Evolutionary conservation across 768 basidiomycete species (phyloP).

Genomic region (Russula earlei): DNA sequence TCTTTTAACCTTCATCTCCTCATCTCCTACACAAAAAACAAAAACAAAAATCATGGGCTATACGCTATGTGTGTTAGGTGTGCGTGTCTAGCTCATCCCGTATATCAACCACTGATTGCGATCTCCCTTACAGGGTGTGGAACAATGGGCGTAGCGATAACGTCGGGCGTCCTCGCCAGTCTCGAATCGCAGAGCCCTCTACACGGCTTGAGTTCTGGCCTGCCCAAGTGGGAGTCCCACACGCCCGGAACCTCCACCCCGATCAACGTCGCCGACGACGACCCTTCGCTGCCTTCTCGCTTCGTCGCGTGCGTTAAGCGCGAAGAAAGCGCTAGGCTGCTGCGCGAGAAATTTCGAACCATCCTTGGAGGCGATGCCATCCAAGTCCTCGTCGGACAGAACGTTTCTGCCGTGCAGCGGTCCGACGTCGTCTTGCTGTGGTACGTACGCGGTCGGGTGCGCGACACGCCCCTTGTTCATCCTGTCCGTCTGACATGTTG

Average conservation of each 20-base stretch:
- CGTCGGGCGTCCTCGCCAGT: conserved; percentile 85
- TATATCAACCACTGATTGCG: conserved; percentile 17
- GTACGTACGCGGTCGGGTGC: conserved; percentile 38
- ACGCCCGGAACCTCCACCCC: conserved; percentile 72
- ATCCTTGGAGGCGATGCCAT: conserved; percentile 58
- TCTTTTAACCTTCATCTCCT: background rate
- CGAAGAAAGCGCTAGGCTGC: conserved; percentile 59
- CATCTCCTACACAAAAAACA: background rate
- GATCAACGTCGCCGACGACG: conserved; percentile 32
- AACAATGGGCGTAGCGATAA: conserved; percentile 94
- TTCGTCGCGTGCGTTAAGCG: conserved; percentile 87
- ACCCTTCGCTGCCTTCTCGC: conserved; percentile 62
- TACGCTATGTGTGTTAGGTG: conserved; percentile 82
- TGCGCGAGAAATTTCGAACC: conserved; percentile 49
- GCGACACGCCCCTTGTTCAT: background rate
- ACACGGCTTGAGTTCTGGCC: conserved; percentile 19
- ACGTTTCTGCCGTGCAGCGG: conserved; percentile 59
- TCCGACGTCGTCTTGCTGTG: conserved; percentile 85
- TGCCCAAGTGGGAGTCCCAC: conserved; percentile 55
- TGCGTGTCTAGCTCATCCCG: conserved; percentile 1
- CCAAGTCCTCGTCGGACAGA: conserved; percentile 58
- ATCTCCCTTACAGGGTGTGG: conserved; percentile 65
- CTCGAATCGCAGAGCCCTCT: conserved; percentile 42
- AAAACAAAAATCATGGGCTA: conserved; percentile 62
- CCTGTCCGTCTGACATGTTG: background rate